Conservation (phyloP, 2,329 filamentous ascomycete species). For the Pseudogymnoascus sp. region DNA sequence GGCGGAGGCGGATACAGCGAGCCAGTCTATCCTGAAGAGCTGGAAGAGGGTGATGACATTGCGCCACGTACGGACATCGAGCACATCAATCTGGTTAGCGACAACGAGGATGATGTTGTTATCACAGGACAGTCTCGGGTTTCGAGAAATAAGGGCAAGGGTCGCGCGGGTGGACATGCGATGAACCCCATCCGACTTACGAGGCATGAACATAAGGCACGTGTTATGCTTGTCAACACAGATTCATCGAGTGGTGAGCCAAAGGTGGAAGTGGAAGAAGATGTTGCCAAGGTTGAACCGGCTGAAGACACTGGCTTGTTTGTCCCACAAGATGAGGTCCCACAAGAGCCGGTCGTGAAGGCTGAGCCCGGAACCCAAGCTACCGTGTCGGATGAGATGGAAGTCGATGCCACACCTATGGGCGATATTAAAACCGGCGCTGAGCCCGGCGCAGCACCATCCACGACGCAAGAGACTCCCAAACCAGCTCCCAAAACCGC, state of each 20-base stretch:
- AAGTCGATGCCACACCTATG: conserved; percentile 10
- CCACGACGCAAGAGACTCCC: neutral
- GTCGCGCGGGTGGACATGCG: conserved; percentile 12
- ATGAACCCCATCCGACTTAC: conserved; percentile 25
- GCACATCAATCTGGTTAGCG: conserved; percentile 21
- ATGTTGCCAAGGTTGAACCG: neutral
- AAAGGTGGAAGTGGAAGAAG: neutral
- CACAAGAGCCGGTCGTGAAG: conserved; percentile 1
- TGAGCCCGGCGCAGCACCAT: neutral
- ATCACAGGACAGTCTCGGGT: conserved; percentile 6
- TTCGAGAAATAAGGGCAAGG: conserved; percentile 17
- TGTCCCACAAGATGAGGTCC: neutral
- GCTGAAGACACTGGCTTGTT: conserved; percentile 6
- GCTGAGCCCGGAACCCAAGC: neutral
- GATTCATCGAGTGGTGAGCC: conserved; percentile 9
- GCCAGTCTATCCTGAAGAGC: conserved; percentile 23
- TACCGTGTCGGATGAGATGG: neutral
- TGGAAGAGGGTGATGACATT: conserved; percentile 19
- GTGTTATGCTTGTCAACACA: conserved; percentile 25
- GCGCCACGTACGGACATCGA: conserved; percentile 25
- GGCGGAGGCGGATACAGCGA: conserved; percentile 13
- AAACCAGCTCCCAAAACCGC: neutral
- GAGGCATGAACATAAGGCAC: conserved; percentile 26
- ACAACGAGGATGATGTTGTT: conserved; percentile 18
- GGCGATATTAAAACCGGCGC: neutral